Evolutionary conservation across 768 basidiomycete species (phyloP), one percentile per base, ranked within the genome.

Genomic region (Cystobasidium tubakii): DNA sequence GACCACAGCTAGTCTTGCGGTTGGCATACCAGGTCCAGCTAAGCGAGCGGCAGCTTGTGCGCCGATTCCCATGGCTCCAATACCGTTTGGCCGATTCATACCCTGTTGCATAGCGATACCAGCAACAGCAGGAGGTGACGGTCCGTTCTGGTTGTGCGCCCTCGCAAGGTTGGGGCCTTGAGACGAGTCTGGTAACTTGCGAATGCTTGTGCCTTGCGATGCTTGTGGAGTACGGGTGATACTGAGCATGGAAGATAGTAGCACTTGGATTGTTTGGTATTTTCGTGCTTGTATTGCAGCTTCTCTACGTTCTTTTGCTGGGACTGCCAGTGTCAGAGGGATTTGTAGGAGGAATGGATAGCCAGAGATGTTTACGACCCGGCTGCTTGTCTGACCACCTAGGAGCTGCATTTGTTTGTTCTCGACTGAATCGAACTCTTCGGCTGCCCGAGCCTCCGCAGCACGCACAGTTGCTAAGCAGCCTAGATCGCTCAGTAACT

Each of bases 1-100:
- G 25, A 75, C 74, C 66, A 79, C 74, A 10, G 73, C 75, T 6
- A 75, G 25, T 25, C 74, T 43, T 31, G 66, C 66, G n/a, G 43
- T 67, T n/a, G 66, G 43, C 36, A 43, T 60, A 23, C 66, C 66
- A 27, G 42, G 72, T 23, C 50, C 44, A 21, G 64, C 73, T 6
- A 42, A 23, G 12, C 39, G 67, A 29, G 34, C 73, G n/a, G 73
- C 73, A 43, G 29, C 55, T 27, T 53, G 29, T n/a, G 66, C 66
- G 23, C 29, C 71, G n/a, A 62, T 44, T 31, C 54, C 71, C 2
- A 36, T 17, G 43, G 54, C 46, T 25, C 33, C 55, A 39, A 46
- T 12, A 15, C 60, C 74, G n/a, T n/a, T n/a, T 15, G 31, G 36
- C 3, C 36, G 44, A 54, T 23, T 25, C 4, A 46, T 10, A 27